These are phyloP conservation scores for Monosporascus sp. DNA, from an alignment of 2,329 filamentous ascomycete species.

Conservation along the genomic window DNA sequence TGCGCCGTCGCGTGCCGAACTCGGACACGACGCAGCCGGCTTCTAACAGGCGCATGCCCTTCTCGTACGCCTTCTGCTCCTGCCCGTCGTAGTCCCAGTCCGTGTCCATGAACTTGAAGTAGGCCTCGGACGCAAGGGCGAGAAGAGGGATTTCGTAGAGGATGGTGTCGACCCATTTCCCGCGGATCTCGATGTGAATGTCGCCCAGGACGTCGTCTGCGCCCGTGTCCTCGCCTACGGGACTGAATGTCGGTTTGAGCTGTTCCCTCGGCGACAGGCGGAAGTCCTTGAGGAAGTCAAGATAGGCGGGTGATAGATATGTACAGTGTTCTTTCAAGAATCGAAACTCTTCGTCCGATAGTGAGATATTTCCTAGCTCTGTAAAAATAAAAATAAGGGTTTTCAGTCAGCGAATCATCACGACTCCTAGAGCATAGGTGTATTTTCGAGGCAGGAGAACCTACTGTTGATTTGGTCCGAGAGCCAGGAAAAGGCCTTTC, in stretches of 20 bases:
- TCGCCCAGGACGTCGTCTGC: slow-evolving; percentile 66
- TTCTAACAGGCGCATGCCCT: slow-evolving; percentile 72
- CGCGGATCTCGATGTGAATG: slow-evolving; percentile 70
- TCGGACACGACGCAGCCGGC: slow-evolving; percentile 87
- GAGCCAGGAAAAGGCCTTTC: slow-evolving; percentile 80
- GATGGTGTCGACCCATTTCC: slow-evolving; percentile 90
- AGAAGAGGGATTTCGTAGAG: slow-evolving; percentile 95
- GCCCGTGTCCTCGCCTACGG: slow-evolving; percentile 51
- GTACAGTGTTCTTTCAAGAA: slow-evolving; percentile 76
- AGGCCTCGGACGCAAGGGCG: slow-evolving; percentile 88
- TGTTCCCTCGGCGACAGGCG: slow-evolving; percentile 77
- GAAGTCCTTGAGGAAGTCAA: slow-evolving; percentile 77
- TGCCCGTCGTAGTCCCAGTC: slow-evolving; percentile 90
- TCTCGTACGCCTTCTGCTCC: slow-evolving; percentile 76
- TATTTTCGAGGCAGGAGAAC: slow-evolving; percentile 23
- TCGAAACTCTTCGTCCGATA: slow-evolving; percentile 72
- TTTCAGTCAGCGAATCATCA: no score
- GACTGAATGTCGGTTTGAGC: slow-evolving; percentile 63
- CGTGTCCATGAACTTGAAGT: slow-evolving; percentile 92
- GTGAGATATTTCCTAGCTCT: slow-evolving; percentile 77
- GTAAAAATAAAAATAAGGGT: slow-evolving; percentile 10
- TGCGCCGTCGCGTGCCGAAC: slow-evolving; percentile 82
- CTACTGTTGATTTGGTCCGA: slow-evolving; percentile 73
- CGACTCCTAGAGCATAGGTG: no score
- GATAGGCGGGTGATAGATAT: slow-evolving; percentile 73